phyloP scores from a whole-genome alignment of 169 alveolate genomes.

The Plasmodium cynomolgi region DNA sequence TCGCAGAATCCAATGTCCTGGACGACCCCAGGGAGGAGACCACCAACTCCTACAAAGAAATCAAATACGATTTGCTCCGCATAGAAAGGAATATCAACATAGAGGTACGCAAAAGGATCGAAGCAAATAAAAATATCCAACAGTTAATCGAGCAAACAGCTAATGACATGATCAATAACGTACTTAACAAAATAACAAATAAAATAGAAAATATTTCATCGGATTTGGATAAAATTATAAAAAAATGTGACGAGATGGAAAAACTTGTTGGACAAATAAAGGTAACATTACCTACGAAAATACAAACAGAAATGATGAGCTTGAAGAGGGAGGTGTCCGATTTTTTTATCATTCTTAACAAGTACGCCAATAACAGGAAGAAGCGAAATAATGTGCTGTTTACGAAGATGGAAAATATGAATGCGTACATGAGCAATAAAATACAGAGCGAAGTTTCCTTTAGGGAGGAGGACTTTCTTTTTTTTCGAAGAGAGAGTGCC shows the following conservation, averaged over 20 bases:
- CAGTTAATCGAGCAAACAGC: conserved; percentile 52
- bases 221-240: conserved; percentile 40
- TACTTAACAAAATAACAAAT: conserved; percentile 61
- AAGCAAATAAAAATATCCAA: conserved; percentile 60
- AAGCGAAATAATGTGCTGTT: conserved; percentile 60
- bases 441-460: conserved; percentile 63
- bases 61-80: conserved; percentile 48
- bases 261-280: conserved; percentile 16
- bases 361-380: conserved; percentile 46
- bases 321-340: conserved; percentile 56
- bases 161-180: conserved; percentile 68
- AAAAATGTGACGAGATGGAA: conserved; percentile 62
- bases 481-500: conserved; percentile 56
- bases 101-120: conserved; percentile 65
- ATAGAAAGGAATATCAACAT: conserved; percentile 65
- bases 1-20: conserved; percentile 10
- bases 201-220: conserved; percentile 52
- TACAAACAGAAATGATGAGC: conserved; percentile 62
- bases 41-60: conserved; percentile 40
- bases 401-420: conserved; percentile 61
- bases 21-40: conserved; percentile 19
- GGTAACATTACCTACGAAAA: conserved; percentile 47
- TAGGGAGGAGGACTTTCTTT: conserved; percentile 28
- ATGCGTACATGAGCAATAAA: conserved; percentile 28
- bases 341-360: conserved; percentile 27